Percentiles rank a stretch among this genome's conserved stretches.
phyloP scores from a whole-genome alignment of 2,329 filamentous ascomycete genomes.

The Ceratocystis huliohia region DNA sequence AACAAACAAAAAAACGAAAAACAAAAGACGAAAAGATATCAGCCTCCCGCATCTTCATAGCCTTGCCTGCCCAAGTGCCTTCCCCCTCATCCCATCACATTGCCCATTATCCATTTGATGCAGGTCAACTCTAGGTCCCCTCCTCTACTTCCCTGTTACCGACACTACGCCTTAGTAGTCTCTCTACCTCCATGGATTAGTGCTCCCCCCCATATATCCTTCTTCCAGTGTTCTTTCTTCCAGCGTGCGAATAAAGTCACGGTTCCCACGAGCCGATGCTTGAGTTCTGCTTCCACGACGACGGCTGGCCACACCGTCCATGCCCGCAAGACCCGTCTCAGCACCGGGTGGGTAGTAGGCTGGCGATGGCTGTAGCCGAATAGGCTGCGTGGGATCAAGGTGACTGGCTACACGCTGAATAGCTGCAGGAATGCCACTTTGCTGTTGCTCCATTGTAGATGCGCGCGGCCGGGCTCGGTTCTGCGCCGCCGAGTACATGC shows the following conservation, averaged over 20 bases:
- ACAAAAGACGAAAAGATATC: slow-evolving; percentile 12
- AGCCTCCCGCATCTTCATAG: slow-evolving; percentile 6
- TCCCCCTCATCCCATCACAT: background rate
- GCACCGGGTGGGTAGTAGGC: slow-evolving; percentile 94
- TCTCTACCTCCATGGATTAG: slow-evolving; percentile 16
- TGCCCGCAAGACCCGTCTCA: slow-evolving; percentile 46
- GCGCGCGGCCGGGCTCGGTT: slow-evolving; percentile 72
- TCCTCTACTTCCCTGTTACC: background rate
- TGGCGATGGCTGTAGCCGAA: slow-evolving; percentile 84
- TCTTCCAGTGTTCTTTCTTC: slow-evolving; percentile 92
- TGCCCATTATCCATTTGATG: background rate
- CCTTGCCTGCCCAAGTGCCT: background rate
- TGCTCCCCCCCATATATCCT: slow-evolving; percentile 56
- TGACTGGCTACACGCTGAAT: slow-evolving; percentile 94
- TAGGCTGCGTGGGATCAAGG: slow-evolving; percentile 85
- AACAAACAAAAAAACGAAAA: slow-evolving; percentile 1
- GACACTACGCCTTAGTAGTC: background rate
- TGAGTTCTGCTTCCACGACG: slow-evolving; percentile 64
- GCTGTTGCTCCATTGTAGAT: slow-evolving; percentile 91
- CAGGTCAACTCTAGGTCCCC: background rate
- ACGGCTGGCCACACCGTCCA: slow-evolving; percentile 52
- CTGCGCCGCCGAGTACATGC: slow-evolving; percentile 30
- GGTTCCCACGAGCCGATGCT: slow-evolving; percentile 47
- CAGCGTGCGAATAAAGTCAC: slow-evolving; percentile 87
- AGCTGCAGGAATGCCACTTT: slow-evolving; percentile 79